Conservation (phyloP, 208 protist genomes). For the Crithidia bombi region DNA sequence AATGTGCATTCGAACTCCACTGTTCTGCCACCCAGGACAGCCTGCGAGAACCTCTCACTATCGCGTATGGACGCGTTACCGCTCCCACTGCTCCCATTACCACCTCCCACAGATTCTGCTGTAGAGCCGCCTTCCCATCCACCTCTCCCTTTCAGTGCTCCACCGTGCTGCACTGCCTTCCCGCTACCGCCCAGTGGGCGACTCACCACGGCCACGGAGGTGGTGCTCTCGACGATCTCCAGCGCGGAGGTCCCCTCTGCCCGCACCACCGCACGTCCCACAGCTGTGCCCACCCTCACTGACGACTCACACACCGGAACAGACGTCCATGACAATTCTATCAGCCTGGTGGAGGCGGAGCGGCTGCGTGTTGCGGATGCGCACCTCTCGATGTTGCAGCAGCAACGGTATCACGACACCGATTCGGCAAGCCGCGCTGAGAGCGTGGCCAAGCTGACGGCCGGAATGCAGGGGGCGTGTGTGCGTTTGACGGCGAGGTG, state of each 20-base stretch:
- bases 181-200: not conserved
- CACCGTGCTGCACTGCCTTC: not conserved
- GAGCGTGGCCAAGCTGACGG: conserved; percentile 24
- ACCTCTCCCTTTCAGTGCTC: not conserved
- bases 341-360: not conserved
- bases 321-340: not conserved
- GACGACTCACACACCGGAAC: not conserved
- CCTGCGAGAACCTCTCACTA: no score
- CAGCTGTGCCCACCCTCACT: not conserved
- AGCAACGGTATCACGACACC: not conserved
- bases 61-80: not conserved
- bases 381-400: not conserved
- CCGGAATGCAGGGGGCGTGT: conserved; percentile 2
- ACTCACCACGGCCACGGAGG: not conserved
- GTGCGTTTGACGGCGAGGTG: not conserved
- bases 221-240: not conserved
- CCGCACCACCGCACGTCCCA: conserved; percentile 16
- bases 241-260: conserved; percentile 24
- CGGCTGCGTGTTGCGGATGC: not conserved
- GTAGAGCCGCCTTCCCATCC: not conserved
- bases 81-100: not conserved
- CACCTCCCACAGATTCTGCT: not conserved
- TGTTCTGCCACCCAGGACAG: no score
- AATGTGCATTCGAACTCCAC: no score
- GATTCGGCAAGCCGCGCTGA: not conserved